A percentile compares a stretch with the other conserved stretches of the same genome.
phyloP scores from a whole-genome alignment of 192 early-diverging fungal genomes.

The Backusella macrospora region DNA sequence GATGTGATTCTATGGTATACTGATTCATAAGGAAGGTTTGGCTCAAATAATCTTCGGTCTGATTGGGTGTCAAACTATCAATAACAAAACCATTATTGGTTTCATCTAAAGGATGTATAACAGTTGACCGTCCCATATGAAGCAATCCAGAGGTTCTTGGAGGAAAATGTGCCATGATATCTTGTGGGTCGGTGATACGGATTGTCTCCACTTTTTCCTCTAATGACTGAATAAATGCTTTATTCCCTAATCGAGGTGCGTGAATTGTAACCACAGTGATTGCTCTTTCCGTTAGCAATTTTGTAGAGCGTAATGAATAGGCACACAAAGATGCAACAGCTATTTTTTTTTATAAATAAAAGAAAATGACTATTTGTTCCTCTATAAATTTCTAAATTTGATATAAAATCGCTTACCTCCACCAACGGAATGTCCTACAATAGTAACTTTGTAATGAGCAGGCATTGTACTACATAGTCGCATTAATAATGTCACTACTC shows the following conservation, averaged over 20 bases:
- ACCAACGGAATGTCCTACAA: slow-evolving; percentile 27
- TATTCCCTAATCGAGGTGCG: slow-evolving; percentile 29
- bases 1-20: background rate
- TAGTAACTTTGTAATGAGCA: slow-evolving; percentile 31
- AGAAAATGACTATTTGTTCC: background rate
- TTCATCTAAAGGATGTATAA: background rate
- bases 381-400: background rate
- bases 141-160: slow-evolving; percentile 32
- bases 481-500: slow-evolving; percentile 35
- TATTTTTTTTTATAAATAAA: background rate
- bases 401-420: slow-evolving; percentile 24
- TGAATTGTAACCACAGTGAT: slow-evolving; percentile 24
- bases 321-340: slow-evolving; percentile 35
- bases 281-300: slow-evolving; percentile 20
- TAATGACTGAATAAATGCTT: slow-evolving; percentile 18
- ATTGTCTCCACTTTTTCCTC: slow-evolving; percentile 21
- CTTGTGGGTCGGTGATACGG: slow-evolving; percentile 25
- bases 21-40: background rate
- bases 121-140: slow-evolving; percentile 20
- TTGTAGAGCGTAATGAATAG: slow-evolving; percentile 29
- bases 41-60: background rate
- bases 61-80: background rate
- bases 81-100: slow-evolving; percentile 6
- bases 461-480: slow-evolving; percentile 21
- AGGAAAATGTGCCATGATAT: slow-evolving; percentile 35